Evolutionary conservation across 1,284 basidiomycete genomes (phyloP), one percentile per base, ranked within the genome.

Genomic region (Wallemia mellicola): DNA sequence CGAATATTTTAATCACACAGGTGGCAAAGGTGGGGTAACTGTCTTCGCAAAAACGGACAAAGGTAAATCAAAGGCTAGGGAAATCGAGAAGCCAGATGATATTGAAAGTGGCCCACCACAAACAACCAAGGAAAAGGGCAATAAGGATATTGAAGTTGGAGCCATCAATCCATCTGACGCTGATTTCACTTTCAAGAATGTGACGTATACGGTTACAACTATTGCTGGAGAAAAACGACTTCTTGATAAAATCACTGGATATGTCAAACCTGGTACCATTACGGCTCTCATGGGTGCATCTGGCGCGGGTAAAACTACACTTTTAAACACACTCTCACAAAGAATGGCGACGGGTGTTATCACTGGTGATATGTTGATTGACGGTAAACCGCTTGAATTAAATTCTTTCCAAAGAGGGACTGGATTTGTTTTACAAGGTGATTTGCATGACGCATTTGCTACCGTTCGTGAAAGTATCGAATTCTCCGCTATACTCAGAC

Each of bases 371-470:
- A 67, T 71, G 15, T 63, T 70, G 33, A 72, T 73, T 63, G 71
- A 84, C 60, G 77, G 76, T 28, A 68, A 72, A 61, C 68, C 70
- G 1, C 69, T 73, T 14, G 72, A 71, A n/a, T n/a, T 48, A 57
- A 65, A 69, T 56, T 72, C 70, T 61, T 76, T 73, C 68, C 71
- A 73, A 65, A 71, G 76, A 60, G 73, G 73, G 54, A 76, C 75
- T 48, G 76, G 28, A 9, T 58, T 62, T 30, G 65, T 65, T 24
- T 67, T 70, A 61, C 69, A 71, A 60, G 67, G 67, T 61, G 69
- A 71, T 57, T 64, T 68, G 28, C 87, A 91, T 68, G 84, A 87
- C 69, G 81, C 78, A 62, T 86, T 83, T 14, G 78, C 86, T 2
- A 77, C 76, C 27, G 75, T 78, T 24, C 73, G 77, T 58, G 77